Evolutionary conservation across 352 stramenopile species (phyloP).

Genomic region (Phytophthora cryptogea): DNA sequence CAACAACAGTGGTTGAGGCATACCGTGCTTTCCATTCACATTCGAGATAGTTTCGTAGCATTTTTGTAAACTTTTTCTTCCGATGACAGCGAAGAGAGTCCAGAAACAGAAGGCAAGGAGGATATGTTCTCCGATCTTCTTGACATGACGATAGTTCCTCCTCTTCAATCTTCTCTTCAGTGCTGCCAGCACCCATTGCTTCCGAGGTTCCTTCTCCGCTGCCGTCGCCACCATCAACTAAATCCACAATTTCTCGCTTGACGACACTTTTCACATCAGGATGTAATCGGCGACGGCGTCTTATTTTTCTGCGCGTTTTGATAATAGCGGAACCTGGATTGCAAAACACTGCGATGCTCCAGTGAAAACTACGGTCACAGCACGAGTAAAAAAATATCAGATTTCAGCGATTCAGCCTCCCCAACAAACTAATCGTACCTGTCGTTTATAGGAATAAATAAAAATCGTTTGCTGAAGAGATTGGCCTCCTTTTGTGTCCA

Average conservation of each 20-base stretch:
- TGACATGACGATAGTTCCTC: slow-evolving; percentile 51
- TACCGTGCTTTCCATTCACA: slow-evolving; percentile 65
- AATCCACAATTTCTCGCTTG: slow-evolving; percentile 38
- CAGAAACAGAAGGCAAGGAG: slow-evolving; percentile 92
- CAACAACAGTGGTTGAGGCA: slow-evolving; percentile 20
- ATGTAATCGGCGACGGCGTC: neutral
- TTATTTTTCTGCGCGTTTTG: slow-evolving; percentile 44
- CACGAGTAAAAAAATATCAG: slow-evolving; percentile 1
- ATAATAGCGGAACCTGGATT: slow-evolving; percentile 79
- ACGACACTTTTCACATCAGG: neutral
- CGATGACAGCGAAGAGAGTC: slow-evolving; percentile 95
- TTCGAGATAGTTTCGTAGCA: slow-evolving; percentile 89
- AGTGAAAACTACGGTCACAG: slow-evolving; percentile 74
- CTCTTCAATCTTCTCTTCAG: slow-evolving; percentile 43
- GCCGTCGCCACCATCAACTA: slow-evolving; percentile 28
- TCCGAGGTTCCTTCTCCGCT: slow-evolving; percentile 1
- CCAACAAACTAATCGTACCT: slow-evolving; percentile 36
- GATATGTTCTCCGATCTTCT: slow-evolving; percentile 42
- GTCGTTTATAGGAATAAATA: slow-evolving; percentile 93
- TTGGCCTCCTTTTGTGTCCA: slow-evolving; percentile 88
- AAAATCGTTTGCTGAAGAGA: slow-evolving; percentile 84
- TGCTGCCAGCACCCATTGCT: neutral
- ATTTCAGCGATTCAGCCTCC: neutral
- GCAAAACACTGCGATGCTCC: slow-evolving; percentile 88
- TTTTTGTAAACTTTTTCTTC: slow-evolving; percentile 86